Conservation (phyloP, 805 yeast genomes). For the Pichia rugopelliculosa region DNA sequence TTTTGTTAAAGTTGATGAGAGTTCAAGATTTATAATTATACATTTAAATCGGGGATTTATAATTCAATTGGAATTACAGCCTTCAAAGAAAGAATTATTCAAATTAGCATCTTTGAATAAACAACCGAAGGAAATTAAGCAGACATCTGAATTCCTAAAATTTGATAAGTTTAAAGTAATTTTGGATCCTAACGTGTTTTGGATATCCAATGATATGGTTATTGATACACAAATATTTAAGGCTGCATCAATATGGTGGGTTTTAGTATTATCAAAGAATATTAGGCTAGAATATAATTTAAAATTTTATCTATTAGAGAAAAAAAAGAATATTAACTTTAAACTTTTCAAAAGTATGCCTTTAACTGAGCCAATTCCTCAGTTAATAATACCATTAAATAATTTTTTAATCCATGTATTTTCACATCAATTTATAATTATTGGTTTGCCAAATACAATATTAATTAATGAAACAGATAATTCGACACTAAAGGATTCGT, state of each 20-base stretch:
- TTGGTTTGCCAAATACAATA: not conserved
- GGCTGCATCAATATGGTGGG: constrained; percentile 10
- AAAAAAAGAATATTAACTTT: no score
- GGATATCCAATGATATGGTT: constrained; percentile 14
- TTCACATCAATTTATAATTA: not conserved
- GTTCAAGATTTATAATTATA: constrained; percentile 16
- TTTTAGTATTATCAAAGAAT: not conserved
- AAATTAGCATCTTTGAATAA: constrained; percentile 12
- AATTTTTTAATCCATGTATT: constrained; percentile 9
- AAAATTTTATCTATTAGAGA: no score
- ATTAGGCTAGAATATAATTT: no score
- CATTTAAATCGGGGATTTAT: constrained; percentile 17
- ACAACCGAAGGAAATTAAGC: constrained; percentile 13
- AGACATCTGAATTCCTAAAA: constrained; percentile 9
- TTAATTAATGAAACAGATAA: not conserved
- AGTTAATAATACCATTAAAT: constrained; percentile 12
- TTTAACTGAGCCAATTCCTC: not conserved
- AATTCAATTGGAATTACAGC: constrained; percentile 16
- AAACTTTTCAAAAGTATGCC: no score
- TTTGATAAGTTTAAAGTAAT: constrained; percentile 13
- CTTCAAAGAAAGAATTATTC: constrained; percentile 16
- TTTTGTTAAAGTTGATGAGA: constrained; percentile 16
- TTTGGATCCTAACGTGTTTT: constrained; percentile 13
- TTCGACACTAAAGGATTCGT: not conserved
- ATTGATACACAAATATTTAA: constrained; percentile 13